Evolutionary conservation across 805 yeast species (phyloP).

Genomic region (Citeromyces nyonsensis): DNA sequence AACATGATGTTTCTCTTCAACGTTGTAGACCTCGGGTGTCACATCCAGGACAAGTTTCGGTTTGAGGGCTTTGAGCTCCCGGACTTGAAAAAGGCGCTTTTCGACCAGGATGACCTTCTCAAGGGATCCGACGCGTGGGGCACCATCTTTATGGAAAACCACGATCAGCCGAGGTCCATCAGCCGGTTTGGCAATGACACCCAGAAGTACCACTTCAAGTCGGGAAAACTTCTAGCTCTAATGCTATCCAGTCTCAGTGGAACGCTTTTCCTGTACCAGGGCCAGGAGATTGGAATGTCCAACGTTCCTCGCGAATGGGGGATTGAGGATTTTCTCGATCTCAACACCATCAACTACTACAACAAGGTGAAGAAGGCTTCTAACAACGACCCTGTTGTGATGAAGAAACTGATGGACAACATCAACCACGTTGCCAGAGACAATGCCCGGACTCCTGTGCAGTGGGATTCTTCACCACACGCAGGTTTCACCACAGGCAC

Average conservation of each 20-base stretch:
- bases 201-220: conserved; percentile 15
- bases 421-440: conserved; percentile 29
- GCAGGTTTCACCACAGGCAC: conserved; percentile 30
- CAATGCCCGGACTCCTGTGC: conserved; percentile 40
- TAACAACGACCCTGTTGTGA: conserved; percentile 10
- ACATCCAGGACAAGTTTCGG: conserved; percentile 17
- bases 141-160: conserved; percentile 39
- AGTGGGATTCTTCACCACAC: conserved; percentile 26
- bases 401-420: conserved; percentile 15
- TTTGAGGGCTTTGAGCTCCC: conserved; percentile 16
- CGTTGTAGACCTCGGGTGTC: conserved; percentile 19
- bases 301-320: conserved; percentile 30
- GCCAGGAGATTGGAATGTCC: conserved; percentile 44
- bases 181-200: conserved; percentile 35
- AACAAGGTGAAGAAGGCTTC: conserved; percentile 7
- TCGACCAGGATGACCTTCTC: conserved; percentile 18
- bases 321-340: conserved; percentile 32
- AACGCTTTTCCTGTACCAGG: conserved; percentile 41
- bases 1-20: conserved; percentile 22
- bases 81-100: conserved; percentile 24
- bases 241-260: conserved; percentile 33
- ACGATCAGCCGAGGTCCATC: conserved; percentile 40
- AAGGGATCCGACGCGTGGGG: conserved; percentile 42
- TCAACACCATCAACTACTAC: conserved; percentile 27
- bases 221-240: conserved; percentile 32